Conservation (phyloP, 176 grass and related monocot species). For the Lolium perenne region DNA sequence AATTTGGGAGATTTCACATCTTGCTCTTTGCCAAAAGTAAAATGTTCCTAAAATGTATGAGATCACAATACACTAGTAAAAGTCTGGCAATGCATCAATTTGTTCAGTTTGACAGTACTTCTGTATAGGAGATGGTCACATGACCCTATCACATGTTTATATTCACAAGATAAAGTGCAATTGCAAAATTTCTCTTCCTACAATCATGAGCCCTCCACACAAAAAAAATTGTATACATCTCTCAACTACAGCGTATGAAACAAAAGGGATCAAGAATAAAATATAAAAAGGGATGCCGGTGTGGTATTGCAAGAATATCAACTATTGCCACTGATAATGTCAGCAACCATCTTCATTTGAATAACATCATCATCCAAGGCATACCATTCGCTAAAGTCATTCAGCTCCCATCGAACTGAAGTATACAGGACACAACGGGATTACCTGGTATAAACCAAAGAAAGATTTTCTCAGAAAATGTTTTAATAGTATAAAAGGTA, state of each 20-base stretch:
- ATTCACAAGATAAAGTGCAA: conserved; percentile 1
- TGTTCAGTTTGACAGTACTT: neutral
- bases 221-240: conserved; percentile 15
- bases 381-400: neutral
- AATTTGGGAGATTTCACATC: neutral
- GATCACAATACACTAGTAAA: neutral
- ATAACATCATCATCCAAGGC: neutral
- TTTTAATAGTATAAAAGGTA: neutral
- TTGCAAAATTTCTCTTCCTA: conserved; percentile 4
- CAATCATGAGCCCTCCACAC: conserved; percentile 13
- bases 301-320: conserved; percentile 4
- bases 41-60: neutral
- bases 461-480: conserved; percentile 25
- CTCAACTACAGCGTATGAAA: neutral
- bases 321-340: conserved; percentile 2
- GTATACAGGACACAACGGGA: conserved; percentile 20
- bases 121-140: neutral
- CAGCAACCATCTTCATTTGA: conserved; percentile 18
- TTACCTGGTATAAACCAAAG: conserved; percentile 37
- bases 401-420: neutral
- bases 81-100: neutral
- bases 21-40: neutral
- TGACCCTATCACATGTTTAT: neutral
- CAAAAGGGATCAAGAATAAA: conserved; percentile 16
- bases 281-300: neutral